Evolutionary conservation across 495 filamentous ascomycete species (phyloP), one percentile per base, ranked within the genome.

Genomic region (Penicillium psychrofluorescens): DNA sequence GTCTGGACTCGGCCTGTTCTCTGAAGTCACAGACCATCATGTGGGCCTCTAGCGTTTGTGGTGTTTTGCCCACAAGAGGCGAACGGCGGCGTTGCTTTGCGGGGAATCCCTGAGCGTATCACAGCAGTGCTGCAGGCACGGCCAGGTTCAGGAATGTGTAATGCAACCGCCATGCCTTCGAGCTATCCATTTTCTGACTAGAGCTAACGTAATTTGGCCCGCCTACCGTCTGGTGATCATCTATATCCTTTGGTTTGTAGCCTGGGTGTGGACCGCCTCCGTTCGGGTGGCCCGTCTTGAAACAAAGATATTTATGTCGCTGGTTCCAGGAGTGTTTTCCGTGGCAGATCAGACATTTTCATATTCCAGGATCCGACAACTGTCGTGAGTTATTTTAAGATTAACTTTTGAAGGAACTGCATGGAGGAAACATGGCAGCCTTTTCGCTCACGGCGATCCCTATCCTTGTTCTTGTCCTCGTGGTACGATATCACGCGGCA

Each of bases 401-500:
- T 10, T 39, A 12, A 42, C 38, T 32, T 36, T 12, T 11, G n/a
- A 34, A 44, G 12, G 59, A 35, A 38, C 38, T 41, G 35, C 36
- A 59, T 53, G 55, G 46, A 41, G 42, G 41, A 47, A 63, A 53
- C 40, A 59, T 54, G 66, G 59, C 56, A 64, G 62, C 29, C 51
- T 45, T 58, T 43, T 60, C 64, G 58, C 69, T 61, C 46, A 43
- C 55, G 59, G 46, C 52, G 51, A 36, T 64, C 57, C 50, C 59
- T 40, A 44, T 67, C 54, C 32, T 62, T 47, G 43, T 76, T 59
- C 29, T 71, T 54, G 27, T 75, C 58, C 37, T 69, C 47, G 36
- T 71, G 58, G 36, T 77, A 59, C 12, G 68, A 66, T 41, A 74
- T 63, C 41, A 66, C 46, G 49, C 71, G 67, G 15, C 59, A 44